Conservation (phyloP, 768 basidiomycete genomes). For the Boletus eberwhitei region DNA sequence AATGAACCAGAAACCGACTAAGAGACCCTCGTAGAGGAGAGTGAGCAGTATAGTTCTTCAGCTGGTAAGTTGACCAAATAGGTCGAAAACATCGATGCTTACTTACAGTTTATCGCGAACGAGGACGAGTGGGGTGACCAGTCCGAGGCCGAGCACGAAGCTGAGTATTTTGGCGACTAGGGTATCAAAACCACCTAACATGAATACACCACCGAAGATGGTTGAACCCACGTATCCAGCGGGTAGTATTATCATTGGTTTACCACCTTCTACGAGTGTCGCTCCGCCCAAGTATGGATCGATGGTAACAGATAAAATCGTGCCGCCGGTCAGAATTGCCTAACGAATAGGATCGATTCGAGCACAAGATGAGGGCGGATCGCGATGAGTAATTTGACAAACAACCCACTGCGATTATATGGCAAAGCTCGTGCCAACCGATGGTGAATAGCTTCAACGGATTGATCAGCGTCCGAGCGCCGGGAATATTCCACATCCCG, state of each 20-base stretch:
- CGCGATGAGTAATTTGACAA: slow-evolving; percentile 1
- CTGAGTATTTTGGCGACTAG: slow-evolving; percentile 91
- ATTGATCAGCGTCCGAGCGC: slow-evolving; percentile 72
- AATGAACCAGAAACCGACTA: slow-evolving; percentile 94
- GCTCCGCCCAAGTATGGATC: slow-evolving; percentile 74
- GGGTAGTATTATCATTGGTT: slow-evolving; percentile 65
- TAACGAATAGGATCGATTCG: slow-evolving; percentile 24
- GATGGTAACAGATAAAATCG: slow-evolving; percentile 75
- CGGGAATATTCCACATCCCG: slow-evolving; percentile 85
- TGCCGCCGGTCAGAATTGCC: slow-evolving; percentile 79
- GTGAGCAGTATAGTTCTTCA: slow-evolving; percentile 82
- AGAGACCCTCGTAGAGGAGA: slow-evolving; percentile 74
- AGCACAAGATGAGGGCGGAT: slow-evolving; percentile 4
- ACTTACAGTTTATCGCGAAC: slow-evolving; percentile 89
- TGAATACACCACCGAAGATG: slow-evolving; percentile 76
- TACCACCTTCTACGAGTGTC: slow-evolving; percentile 69
- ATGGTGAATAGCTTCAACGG: slow-evolving; percentile 87
- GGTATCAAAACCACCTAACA: slow-evolving; percentile 83
- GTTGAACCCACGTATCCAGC: slow-evolving; percentile 84
- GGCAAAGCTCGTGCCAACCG: slow-evolving; percentile 86
- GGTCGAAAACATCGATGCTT: background rate
- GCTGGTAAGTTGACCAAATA: slow-evolving; percentile 10
- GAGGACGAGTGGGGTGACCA: slow-evolving; percentile 80
- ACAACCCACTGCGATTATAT: slow-evolving; percentile 65
- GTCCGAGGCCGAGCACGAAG: slow-evolving; percentile 83